Percentiles rank a stretch among this genome's conserved stretches.
Conservation (phyloP, 768 basidiomycete genomes). For the Termitomyces eurrhizus region DNA sequence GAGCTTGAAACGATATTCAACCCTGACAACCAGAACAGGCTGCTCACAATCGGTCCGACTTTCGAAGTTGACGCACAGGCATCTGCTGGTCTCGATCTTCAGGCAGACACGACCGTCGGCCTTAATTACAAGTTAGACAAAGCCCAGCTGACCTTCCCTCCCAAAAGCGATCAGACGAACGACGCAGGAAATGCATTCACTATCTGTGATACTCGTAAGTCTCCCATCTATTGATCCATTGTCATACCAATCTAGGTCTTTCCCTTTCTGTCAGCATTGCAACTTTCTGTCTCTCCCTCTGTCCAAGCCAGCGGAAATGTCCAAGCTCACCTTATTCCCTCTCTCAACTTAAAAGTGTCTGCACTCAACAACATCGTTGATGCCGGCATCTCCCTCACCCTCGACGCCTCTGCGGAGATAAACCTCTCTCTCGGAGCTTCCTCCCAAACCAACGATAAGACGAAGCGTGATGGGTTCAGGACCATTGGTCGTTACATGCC, state of each 20-base stretch:
- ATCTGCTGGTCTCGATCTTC: slow-evolving; percentile 30
- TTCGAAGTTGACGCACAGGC: slow-evolving; percentile 39
- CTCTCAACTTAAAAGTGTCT: slow-evolving; percentile 39
- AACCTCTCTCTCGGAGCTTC: slow-evolving; percentile 20
- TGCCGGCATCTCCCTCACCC: slow-evolving; percentile 37
- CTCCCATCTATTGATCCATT: neutral
- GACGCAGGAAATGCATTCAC: slow-evolving; percentile 24
- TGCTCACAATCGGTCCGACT: slow-evolving; percentile 44
- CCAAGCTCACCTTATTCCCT: slow-evolving; percentile 46
- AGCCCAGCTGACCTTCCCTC: slow-evolving; percentile 42
- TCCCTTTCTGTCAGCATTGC: slow-evolving; percentile 27
- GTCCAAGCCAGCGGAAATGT: slow-evolving; percentile 38
- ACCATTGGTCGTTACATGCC: slow-evolving; percentile 7
- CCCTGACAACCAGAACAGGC: slow-evolving; percentile 21
- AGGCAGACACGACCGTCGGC: slow-evolving; percentile 37
- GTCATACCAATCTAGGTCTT: neutral
- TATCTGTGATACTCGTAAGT: slow-evolving; percentile 40
- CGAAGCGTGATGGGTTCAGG: slow-evolving; percentile 2
- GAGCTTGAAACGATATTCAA: neutral
- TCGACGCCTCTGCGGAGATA: slow-evolving; percentile 34
- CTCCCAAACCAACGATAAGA: slow-evolving; percentile 6
- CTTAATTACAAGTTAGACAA: slow-evolving; percentile 40
- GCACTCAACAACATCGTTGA: slow-evolving; percentile 33
- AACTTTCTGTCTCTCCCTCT: slow-evolving; percentile 35
- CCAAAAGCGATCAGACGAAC: slow-evolving; percentile 19